phyloP scores from a whole-genome alignment of 2,329 filamentous ascomycete genomes.

The Xylaria sp. region DNA sequence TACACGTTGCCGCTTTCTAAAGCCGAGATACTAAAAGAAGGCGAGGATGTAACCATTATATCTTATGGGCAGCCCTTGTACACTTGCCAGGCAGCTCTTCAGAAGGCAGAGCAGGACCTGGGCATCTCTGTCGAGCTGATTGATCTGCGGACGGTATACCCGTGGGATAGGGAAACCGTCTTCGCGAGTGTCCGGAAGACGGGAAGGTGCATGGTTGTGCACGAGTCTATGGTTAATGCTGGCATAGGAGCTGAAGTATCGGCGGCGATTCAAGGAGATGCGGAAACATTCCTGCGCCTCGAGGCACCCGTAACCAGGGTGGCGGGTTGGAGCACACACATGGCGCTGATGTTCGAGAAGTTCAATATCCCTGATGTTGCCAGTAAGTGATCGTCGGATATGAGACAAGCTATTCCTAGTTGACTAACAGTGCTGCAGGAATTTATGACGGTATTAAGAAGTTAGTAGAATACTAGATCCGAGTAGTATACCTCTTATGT shows the following conservation, averaged over 20 bases:
- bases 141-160: conserved; percentile 87
- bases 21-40: conserved; percentile 83
- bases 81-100: conserved; percentile 80
- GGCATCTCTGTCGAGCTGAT: conserved; percentile 85
- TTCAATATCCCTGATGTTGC: conserved; percentile 87
- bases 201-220: conserved; percentile 85
- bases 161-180: conserved; percentile 87
- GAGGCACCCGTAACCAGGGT: conserved; percentile 88
- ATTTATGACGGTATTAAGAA: conserved; percentile 77
- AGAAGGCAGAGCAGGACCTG: conserved; percentile 77
- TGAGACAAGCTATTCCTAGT: not conserved
- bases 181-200: conserved; percentile 88
- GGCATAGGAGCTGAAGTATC: conserved; percentile 91
- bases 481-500: not conserved
- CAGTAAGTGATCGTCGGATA: conserved; percentile 68
- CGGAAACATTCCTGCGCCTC: conserved; percentile 78
- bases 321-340: conserved; percentile 89
- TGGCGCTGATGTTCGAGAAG: conserved; percentile 80
- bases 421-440: conserved; percentile 58
- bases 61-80: conserved; percentile 93
- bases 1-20: conserved; percentile 88
- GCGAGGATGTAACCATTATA: conserved; percentile 82
- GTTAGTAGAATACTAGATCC: conserved; percentile 69
- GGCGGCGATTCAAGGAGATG: conserved; percentile 83
- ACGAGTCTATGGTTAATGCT: conserved; percentile 91